Base-by-base conservation (phyloP, 2,329 filamentous ascomycete genomes). In the Pseudogymnoascus sp. region DNA sequence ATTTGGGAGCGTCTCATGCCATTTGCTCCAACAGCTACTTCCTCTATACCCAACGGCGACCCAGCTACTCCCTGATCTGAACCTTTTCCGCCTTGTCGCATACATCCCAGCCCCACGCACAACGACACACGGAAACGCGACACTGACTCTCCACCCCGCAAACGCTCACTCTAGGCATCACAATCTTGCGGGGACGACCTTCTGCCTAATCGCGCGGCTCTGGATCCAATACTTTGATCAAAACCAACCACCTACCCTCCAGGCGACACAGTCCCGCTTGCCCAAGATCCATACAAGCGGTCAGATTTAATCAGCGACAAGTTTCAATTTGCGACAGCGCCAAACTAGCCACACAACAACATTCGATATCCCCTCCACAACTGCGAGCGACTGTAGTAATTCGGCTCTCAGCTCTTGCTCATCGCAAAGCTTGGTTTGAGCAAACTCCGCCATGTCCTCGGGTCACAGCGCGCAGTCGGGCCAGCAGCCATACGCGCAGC, bases 121-220 rank as follows among this genome's bases (percentile, higher is more conserved):
- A 39, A 39, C 37, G 37, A 18, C n/a, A 37, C 15, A 15, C 7
- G 21, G 21, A 45, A 45, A 45, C 39, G 35, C 35, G 57, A 59
- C 57, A 23, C 57, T 41, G 41, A 38, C 45, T 57, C 45, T 38
- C 57, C 26, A 28, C 57, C 37, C 35, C 37, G 45, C 18, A 45
- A 45, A 38, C 37, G 30, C 35, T 30, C 35, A 45, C 21, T 45
- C 35, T 23, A 34, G 37, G 19, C 34, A 30, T 59, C 30, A 15
- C 23, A 59, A 45, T 45, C 21, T n/a, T 45, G 21, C 21, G 39
- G 39, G 8, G 10, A 45, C 13, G 21, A 45, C 13, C 39, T 45
- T 26, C 21, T 45, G 21, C 39, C 13, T 45, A 10, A 45, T 26
- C 21, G 39, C 39, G 13, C 21, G 21, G 8, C 39, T 45, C 19